Conservation (phyloP, 1,284 basidiomycete species). For the Rhodotorula sp. region DNA sequence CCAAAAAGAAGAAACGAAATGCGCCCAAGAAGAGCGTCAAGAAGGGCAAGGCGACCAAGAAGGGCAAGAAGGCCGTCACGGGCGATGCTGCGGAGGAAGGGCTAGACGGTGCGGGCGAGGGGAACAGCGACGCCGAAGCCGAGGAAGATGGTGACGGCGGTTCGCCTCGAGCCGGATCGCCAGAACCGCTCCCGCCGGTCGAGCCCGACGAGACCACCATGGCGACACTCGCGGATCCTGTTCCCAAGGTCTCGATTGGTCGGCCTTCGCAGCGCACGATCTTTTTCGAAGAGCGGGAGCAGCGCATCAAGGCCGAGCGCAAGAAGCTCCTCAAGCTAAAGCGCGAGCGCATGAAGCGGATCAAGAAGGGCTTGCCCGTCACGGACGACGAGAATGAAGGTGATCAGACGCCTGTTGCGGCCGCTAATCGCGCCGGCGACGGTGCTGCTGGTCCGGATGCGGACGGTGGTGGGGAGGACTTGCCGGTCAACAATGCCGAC, state of each 20-base stretch:
- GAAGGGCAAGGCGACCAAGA: background rate
- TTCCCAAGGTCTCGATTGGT: constrained; percentile 20
- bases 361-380: background rate
- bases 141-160: background rate
- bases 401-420: background rate
- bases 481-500: background rate
- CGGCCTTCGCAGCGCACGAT: constrained; percentile 20
- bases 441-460: background rate
- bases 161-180: background rate
- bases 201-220: constrained; percentile 33
- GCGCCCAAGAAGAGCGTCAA: background rate
- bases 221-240: constrained; percentile 25
- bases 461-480: background rate
- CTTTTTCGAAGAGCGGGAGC: constrained; percentile 13
- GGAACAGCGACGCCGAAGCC: background rate
- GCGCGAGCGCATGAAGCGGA: constrained; percentile 28
- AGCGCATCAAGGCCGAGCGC: constrained; percentile 9
- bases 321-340: constrained; percentile 13
- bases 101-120: background rate
- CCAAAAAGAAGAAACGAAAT: constrained; percentile 4
- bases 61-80: background rate
- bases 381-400: constrained; percentile 15
- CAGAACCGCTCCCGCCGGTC: constrained; percentile 15
- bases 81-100: background rate
- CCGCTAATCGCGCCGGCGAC: background rate